Conservation (phyloP, 106 monocot genomes). For the Acanthochlamys bracteata region DNA sequence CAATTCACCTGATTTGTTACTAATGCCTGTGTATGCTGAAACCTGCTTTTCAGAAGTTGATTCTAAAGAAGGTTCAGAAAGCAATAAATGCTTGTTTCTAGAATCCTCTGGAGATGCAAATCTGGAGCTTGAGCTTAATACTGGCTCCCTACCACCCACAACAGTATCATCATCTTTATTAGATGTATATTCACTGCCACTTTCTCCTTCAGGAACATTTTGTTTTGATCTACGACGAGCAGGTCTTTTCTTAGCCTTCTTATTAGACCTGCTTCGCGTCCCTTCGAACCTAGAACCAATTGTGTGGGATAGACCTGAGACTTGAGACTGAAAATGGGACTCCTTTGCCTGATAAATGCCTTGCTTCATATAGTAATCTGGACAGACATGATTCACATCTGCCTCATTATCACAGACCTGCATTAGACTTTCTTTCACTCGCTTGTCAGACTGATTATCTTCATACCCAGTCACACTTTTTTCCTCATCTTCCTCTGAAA, state of each 20-base stretch:
- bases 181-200: conserved; percentile 48
- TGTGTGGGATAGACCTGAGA: conserved; percentile 43
- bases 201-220: conserved; percentile 58
- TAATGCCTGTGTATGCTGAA: conserved; percentile 1
- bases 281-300: conserved; percentile 46
- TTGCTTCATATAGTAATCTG: conserved; percentile 31
- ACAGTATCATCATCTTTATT: conserved; percentile 59
- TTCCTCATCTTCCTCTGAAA: conserved; percentile 88
- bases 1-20: conserved; percentile 31
- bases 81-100: conserved; percentile 50
- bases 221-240: conserved; percentile 68
- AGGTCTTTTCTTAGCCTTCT: conserved; percentile 89
- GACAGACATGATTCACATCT: conserved; percentile 38
- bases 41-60: conserved; percentile 37
- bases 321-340: conserved; percentile 48
- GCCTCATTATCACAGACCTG: conserved; percentile 28
- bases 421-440: conserved; percentile 29
- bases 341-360: conserved; percentile 29
- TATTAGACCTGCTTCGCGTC: conserved; percentile 66
- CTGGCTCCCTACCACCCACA: conserved; percentile 63
- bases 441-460: conserved; percentile 38
- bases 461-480: conserved; percentile 47
- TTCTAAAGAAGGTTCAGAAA: conserved; percentile 52
- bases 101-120: conserved; percentile 90
- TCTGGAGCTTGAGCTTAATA: conserved; percentile 65